Percentiles rank a stretch among this genome's conserved stretches.
phyloP scores from a whole-genome alignment of 495 filamentous ascomycete species.

The Bacidia rubella region DNA sequence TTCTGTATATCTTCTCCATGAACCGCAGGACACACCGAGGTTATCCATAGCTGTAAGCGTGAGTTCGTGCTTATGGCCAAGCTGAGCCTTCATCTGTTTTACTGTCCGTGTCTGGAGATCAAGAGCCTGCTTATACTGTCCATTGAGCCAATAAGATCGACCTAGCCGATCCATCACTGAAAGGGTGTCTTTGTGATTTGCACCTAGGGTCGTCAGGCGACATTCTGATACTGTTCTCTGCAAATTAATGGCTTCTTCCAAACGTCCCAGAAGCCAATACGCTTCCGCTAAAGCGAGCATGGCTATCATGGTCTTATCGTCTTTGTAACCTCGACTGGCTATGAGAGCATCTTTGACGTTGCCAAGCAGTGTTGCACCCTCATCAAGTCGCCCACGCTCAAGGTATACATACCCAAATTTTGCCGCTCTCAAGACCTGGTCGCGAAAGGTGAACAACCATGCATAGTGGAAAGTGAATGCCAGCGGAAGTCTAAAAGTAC shows the following conservation, averaged over 20 bases:
- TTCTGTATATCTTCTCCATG: constrained; percentile 9
- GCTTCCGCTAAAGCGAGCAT: constrained; percentile 16
- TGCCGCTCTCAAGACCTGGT: constrained; percentile 9
- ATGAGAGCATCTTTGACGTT: constrained; percentile 16
- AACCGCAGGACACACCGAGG: constrained; percentile 13
- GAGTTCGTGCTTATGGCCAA: constrained; percentile 16
- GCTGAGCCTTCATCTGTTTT: constrained; percentile 8
- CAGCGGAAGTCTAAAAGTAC: constrained; percentile 2
- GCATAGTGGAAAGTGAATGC: constrained; percentile 8
- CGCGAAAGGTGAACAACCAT: constrained; percentile 8
- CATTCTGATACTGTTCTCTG: constrained; percentile 16
- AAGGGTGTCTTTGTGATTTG: constrained; percentile 17
- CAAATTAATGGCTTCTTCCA: constrained; percentile 14
- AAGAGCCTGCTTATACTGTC: constrained; percentile 21
- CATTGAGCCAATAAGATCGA: constrained; percentile 14
- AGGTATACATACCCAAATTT: constrained; percentile 26
- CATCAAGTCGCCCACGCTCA: constrained; percentile 20
- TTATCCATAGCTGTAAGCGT: constrained; percentile 22
- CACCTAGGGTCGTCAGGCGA: constrained; percentile 13
- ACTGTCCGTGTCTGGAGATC: constrained; percentile 19
- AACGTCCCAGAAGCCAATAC: constrained; percentile 14
- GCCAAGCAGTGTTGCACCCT: constrained; percentile 18
- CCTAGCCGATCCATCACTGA: constrained; percentile 17
- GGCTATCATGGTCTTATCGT: constrained; percentile 7
- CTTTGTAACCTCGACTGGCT: constrained; percentile 8